Base-by-base conservation (phyloP, 495 filamentous ascomycete species). In the Penicilliopsis zonata region DNA sequence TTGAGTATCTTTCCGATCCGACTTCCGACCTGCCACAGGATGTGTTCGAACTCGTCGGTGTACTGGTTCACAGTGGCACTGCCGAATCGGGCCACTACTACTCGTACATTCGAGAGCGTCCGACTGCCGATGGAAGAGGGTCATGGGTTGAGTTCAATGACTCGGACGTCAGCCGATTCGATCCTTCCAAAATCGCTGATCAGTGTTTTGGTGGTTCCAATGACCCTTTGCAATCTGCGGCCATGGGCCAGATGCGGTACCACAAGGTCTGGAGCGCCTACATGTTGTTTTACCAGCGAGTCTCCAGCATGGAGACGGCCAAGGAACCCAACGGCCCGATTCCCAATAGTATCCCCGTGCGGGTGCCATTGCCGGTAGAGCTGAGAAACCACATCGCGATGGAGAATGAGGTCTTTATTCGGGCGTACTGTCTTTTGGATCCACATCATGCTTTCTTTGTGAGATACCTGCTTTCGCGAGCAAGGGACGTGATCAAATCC, bases 11-110 rank as follows among this genome's bases (percentile, higher is more conserved):
- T n/a, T 82, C 75, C 39, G 68, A 85, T 21, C 66, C 71, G 10
- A 53, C 63, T 1, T 57, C 67, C 6, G 59, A 64, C 4, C 50
- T 48, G 7, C 44, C 66, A 15, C 53, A 62, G 12, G 90, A 99
- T 54, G 46, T 83, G 5, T 99, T 96, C 47, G 83, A 94, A 47
- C 64, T 99, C 4, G 86, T 93, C 12, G 90, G 90, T 8, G 70
- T 96, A 16, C 70, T 99, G 9, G 86, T 96, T 4, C 90, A 99
- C 50, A 80, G 75, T 19, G 90, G 90, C 14, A 93, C 81, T 9
- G 86, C 90, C 10, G 86, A 96, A 50, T 86, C 83, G 10, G 90
- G 90, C 0, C 90, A 99, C 52, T 99, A 99, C 53, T 96, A 94
- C 54, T 95, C 90, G 0, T 96, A 81, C 55, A 80, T 88, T 33